phyloP scores from a whole-genome alignment of 148 eudicot species.

The Heliosperma pusillum region DNA sequence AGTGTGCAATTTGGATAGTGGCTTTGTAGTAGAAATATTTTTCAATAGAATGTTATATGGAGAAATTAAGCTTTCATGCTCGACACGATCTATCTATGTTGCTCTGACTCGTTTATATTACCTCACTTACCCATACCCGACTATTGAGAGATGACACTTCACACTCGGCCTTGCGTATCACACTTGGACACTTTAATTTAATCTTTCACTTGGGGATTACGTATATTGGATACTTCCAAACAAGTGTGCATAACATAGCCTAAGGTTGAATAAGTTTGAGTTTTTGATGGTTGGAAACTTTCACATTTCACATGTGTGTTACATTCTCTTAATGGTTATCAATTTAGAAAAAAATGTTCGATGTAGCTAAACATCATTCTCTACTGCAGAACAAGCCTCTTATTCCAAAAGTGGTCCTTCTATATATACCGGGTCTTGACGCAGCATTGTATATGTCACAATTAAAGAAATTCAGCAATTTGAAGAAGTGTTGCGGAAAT shows the following conservation, averaged over 20 bases:
- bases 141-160: neutral
- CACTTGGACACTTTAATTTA: neutral
- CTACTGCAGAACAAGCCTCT: conserved; percentile 88
- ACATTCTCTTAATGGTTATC: neutral
- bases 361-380: conserved; percentile 14
- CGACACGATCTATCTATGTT: no score
- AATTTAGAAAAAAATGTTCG: neutral
- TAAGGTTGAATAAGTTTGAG: neutral
- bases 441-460: conserved; percentile 80
- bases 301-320: neutral
- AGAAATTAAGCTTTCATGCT: neutral
- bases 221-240: neutral
- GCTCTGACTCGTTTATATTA: neutral
- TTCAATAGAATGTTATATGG: neutral
- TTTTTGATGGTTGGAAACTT: neutral
- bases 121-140: neutral
- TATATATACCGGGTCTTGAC: conserved; percentile 95
- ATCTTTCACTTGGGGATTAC: no score
- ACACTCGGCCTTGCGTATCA: neutral
- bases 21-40: neutral
- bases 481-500: conserved; percentile 73
- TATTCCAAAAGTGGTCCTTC: conserved; percentile 84
- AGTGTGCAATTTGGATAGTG: neutral
- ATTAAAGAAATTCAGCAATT: conserved; percentile 48
- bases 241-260: neutral